Evolutionary conservation across 768 basidiomycete species (phyloP), one percentile per base, ranked within the genome.

Genomic region (Suillus subalutaceus): DNA sequence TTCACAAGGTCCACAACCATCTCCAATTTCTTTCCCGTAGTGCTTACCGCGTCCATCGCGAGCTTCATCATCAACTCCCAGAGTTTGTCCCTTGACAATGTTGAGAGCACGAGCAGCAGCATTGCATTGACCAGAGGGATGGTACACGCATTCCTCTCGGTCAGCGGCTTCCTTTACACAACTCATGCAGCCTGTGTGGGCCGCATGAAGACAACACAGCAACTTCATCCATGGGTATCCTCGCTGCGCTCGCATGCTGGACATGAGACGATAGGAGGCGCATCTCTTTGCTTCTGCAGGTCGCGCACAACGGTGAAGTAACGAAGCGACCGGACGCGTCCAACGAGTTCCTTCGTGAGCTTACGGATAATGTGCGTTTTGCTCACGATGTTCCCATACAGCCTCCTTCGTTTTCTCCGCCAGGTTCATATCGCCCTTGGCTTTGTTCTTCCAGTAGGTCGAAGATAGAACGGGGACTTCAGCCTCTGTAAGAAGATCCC

Each of bases 251-350:
- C 79, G 70, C 93, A 95, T 46, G 75, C 75, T 6, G 90, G 88
- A 69, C 93, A 94, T 10, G 83, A 77, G 46, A 91, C 82, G 37
- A 80, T 78, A 20, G 87, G 83, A 10, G 89, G 88, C 13, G 78
- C 78, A 38, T 88, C 88, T 35, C 82, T 81, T 71, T 92, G 89
- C 72, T 86, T 90, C 75, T 97, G 95, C 52, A 96, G 82, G 71
- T 96, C 92, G 52, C 94, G 91, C 50, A 97, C 94, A 62, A 92
- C 91, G 8, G 86, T 92, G 81, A 98, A 97, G 80, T 94, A 97
- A 53, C 96, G 92, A 43, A 94, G 82, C 2, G 96, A 97, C 53
- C 96, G 90, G 58, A 93, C 88, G 59, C 96, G 91, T 38, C 94
- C 94, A 35, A 93, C 89, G 61, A 97, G 86, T 76, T 97, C 96